A percentile compares a stretch with the other conserved stretches of the same genome.
Conservation (phyloP, 306 rosid genomes). For the Oemleria cerasiformis region DNA sequence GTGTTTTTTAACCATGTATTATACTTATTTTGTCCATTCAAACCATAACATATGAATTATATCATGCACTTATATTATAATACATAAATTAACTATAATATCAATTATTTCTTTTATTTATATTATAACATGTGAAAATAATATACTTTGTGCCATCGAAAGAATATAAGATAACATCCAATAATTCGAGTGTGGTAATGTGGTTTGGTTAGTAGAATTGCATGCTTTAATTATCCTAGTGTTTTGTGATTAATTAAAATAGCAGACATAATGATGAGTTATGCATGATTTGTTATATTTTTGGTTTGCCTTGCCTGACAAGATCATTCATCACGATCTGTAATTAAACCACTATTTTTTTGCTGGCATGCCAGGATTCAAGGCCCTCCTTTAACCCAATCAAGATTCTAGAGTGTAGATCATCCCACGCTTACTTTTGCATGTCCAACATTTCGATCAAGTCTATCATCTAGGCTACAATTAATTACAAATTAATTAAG, state of each 20-base stretch:
- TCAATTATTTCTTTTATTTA: too few relatives aligned
- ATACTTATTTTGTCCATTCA: too few relatives aligned
- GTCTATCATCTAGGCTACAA: background rate
- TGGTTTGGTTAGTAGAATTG: background rate
- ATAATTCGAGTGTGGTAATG: background rate
- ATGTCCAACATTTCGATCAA: background rate
- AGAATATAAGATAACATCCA: too few relatives aligned
- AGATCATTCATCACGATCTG: background rate
- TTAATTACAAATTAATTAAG: background rate
- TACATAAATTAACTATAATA: too few relatives aligned
- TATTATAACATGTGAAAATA: too few relatives aligned
- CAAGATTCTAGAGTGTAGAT: background rate
- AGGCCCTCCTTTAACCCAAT: background rate
- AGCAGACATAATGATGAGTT: slow-evolving; percentile 18
- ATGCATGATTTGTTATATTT: background rate
- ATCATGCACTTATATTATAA: too few relatives aligned
- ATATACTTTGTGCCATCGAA: too few relatives aligned
- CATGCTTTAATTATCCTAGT: slow-evolving; percentile 6
- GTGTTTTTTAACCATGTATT: too few relatives aligned
- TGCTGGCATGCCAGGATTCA: background rate
- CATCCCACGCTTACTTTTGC: background rate
- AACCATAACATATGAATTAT: too few relatives aligned
- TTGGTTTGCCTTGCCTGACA: background rate
- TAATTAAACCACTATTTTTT: background rate
- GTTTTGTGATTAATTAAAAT: slow-evolving; percentile 19